Conservation (phyloP, 192 early-diverging fungal species). For the Ambispora gerdemannii region DNA sequence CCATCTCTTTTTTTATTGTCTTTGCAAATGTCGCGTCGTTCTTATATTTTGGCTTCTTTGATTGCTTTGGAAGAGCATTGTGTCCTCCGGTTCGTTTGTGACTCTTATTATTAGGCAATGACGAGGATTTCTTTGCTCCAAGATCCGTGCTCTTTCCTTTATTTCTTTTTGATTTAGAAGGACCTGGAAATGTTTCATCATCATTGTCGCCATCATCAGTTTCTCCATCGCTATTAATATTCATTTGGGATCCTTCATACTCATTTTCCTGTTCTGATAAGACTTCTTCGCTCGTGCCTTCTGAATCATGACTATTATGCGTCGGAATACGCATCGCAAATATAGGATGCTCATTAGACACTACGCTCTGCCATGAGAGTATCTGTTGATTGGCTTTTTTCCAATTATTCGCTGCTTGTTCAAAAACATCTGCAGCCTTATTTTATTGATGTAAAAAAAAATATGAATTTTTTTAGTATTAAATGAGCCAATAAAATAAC, state of each 20-base stretch:
- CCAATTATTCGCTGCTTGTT: not conserved
- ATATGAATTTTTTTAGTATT: too few relatives aligned
- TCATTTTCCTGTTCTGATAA: too few relatives aligned
- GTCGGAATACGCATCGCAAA: not conserved
- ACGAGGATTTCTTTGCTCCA: not conserved
- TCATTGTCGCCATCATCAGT: not conserved
- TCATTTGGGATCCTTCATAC: too few relatives aligned
- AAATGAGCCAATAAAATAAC: too few relatives aligned
- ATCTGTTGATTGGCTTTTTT: not conserved
- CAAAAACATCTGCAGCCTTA: not conserved
- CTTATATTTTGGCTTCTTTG: not conserved
- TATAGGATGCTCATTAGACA: not conserved
- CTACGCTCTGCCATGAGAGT: not conserved
- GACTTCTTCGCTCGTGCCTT: too few relatives aligned
- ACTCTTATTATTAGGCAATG: too few relatives aligned
- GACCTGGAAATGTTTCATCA: not conserved
- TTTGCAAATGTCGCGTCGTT: too few relatives aligned
- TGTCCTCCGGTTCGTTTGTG: not conserved
- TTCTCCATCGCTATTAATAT: too few relatives aligned
- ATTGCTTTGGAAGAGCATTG: not conserved
- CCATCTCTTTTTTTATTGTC: not conserved
- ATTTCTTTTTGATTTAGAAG: not conserved
- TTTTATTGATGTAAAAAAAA: too few relatives aligned
- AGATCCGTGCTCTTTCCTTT: not conserved
- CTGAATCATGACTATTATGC: too few relatives aligned